Base-by-base conservation (phyloP, 1,284 basidiomycete genomes). In the Ceratobasidium sp. region DNA sequence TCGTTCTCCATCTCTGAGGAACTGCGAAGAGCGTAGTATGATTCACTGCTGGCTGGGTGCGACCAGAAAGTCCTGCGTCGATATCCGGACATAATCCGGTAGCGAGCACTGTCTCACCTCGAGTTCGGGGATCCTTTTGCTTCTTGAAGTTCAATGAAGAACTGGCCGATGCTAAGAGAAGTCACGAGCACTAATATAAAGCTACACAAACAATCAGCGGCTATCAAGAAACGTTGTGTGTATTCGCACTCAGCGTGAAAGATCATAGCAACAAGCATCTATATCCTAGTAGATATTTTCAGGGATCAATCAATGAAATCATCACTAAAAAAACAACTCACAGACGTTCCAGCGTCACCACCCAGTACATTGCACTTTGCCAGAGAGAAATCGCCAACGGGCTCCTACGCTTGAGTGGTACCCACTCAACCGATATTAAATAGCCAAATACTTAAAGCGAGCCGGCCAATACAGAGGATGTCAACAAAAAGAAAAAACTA, bases 201-300 rank as follows among this genome's bases (percentile, higher is more conserved):
- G 12, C 70, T 74, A 52, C 0, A 33, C 12, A 40, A 50, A 61
- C 26, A 23, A 33, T 71, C 23, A 64, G 70, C 20, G 7, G 28
- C 3, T 26, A 20, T 52, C 46, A 20, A 38, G 38, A 7, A 10
- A 44, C 23, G 54, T 38, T 46, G 28, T 26, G n/a, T 1, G n/a
- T 38, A 23, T 1, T 12, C 91, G 84, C 82, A 92, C 91, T 90
- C 89, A 38, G 89, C 78, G 77, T 91, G 89, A 80, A 91, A 89
- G 28, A 90, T 89, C 91, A 93, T 93, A 17, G 90, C 88, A 77
- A 91, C 85, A 20, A 93, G 87, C 91, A 93, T 93, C 82, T 93
- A 93, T 92, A 75, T 50, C 54, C 48, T 62, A 44, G 23, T 48
- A 33, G 57, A 74, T 38, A 61, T 77, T 57, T 64, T 48, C 20